Base-by-base conservation (phyloP, 345 rosid species). In the Brassica juncea region DNA sequence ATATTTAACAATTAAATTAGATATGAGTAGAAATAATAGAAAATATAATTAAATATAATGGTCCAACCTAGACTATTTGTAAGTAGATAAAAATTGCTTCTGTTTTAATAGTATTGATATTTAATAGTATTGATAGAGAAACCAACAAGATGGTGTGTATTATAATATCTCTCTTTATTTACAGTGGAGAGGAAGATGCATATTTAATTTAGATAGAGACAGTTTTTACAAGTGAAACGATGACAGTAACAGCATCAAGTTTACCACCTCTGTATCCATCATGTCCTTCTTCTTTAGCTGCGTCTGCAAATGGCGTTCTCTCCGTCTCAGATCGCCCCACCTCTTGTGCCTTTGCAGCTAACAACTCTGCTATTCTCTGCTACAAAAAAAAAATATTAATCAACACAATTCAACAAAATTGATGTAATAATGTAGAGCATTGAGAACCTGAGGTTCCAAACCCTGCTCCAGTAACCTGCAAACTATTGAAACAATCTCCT, bases 221-320 rank as follows among this genome's bases (percentile, higher is more conserved):
- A 65, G 4, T 6, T 72, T 77, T 71, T 12, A 89, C 88, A 66
- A 84, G 58, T 8, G 97, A 90, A 30, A 92, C 85, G 8, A 90
- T 86, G 32, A 86, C 87, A 6, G 93, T 85, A n/a, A 89, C 89
- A 74, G 71, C 84, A 66, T 90, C 94, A 34, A 78, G 89, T 86
- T 84, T 90, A 54, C 97, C 94, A 37, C 93, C 90, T 6, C 72
- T 71, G 71, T 82, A 80, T 54, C 92, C 89, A 37, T 75, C 80
- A 69, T 86, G 90, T 14, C 97, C 93, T 66, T 90, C 89, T 73
- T 91, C 90, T 65, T 86, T 85, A 64, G 90, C 93, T 52, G 86
- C 88, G 77, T 92, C 94, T 39, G 89, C 84, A 82, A 90, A 92
- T 21, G 94, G 97, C 11, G 87, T 86, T 71, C 84, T 88, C 19